Percentiles rank a stretch among this genome's conserved stretches.
These are phyloP conservation scores for Articulospora tetracladia DNA, from an alignment of 495 filamentous ascomycete species.

Conservation along the genomic window DNA sequence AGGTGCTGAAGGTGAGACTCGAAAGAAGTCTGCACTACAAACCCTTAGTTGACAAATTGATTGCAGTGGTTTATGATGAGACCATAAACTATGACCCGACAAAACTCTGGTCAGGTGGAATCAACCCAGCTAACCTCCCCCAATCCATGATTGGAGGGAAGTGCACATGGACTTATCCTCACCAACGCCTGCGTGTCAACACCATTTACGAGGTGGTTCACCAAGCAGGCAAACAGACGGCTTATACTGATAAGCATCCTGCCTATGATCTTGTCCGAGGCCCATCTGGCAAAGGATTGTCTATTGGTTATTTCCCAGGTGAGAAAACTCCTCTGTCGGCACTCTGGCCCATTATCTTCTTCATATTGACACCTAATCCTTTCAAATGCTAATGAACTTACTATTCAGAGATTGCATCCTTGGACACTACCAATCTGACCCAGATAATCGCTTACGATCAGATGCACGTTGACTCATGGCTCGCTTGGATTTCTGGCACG, in stretches of 20 bases:
- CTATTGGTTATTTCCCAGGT: slow-evolving; percentile 30
- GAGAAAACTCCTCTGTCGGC: background rate
- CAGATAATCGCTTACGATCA: slow-evolving; percentile 31
- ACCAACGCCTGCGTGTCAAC: slow-evolving; percentile 34
- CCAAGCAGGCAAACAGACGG: slow-evolving; percentile 27
- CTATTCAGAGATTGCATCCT: slow-evolving; percentile 26
- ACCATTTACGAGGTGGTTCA: slow-evolving; percentile 33
- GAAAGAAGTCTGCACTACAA: background rate
- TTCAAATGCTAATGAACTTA: background rate
- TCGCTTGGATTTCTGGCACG: slow-evolving; percentile 30
- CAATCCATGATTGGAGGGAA: slow-evolving; percentile 25
- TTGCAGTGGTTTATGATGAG: slow-evolving; percentile 28
- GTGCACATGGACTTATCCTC: slow-evolving; percentile 30
- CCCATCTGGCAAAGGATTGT: slow-evolving; percentile 31
- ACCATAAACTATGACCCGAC: slow-evolving; percentile 27
- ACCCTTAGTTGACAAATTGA: background rate
- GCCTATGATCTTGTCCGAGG: slow-evolving; percentile 33
- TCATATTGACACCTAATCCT: too few relatives aligned
- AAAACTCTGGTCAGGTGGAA: slow-evolving; percentile 31
- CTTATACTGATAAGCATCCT: slow-evolving; percentile 38
- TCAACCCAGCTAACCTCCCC: slow-evolving; percentile 31
- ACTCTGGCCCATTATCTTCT: too few relatives aligned
- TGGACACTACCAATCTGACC: slow-evolving; percentile 19
- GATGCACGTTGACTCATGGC: slow-evolving; percentile 21
- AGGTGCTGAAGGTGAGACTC: slow-evolving; percentile 26